These are phyloP conservation scores for Epichloe typhina DNA, from an alignment of 2,329 filamentous ascomycete species.

Conservation along the genomic window DNA sequence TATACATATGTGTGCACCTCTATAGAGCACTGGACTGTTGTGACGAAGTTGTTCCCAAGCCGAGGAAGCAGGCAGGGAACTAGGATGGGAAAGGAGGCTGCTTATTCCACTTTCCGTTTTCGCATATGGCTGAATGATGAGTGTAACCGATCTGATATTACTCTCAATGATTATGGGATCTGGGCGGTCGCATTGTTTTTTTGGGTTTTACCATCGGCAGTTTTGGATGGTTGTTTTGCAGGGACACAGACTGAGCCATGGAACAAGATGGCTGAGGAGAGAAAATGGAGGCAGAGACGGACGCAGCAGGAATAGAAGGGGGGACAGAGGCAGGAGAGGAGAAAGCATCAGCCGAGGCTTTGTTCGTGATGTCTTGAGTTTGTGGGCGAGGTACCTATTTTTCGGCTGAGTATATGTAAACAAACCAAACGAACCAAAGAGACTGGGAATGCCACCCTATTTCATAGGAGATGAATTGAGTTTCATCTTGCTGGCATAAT, in stretches of 20 bases:
- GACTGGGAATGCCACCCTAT: slow-evolving; percentile 1
- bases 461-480: slow-evolving; percentile 18
- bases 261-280: background rate
- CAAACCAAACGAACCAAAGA: background rate
- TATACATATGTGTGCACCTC: background rate
- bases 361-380: slow-evolving; percentile 5
- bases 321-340: background rate
- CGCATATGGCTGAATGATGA: background rate
- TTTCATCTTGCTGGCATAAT: slow-evolving; percentile 2
- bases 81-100: background rate
- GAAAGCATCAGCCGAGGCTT: slow-evolving; percentile 9
- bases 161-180: background rate
- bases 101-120: background rate
- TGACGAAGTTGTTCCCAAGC: background rate
- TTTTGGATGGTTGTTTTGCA: slow-evolving; percentile 8
- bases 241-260: background rate
- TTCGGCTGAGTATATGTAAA: slow-evolving; percentile 3
- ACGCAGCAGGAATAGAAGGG: background rate
- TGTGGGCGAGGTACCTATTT: slow-evolving; percentile 9
- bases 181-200: background rate
- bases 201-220: background rate
- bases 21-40: background rate
- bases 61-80: background rate
- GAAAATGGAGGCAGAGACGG: background rate
- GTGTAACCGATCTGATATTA: slow-evolving; percentile 1